Evolutionary conservation across 768 basidiomycete genomes (phyloP).

Genomic region (Pleurotus citrinopileatus): DNA sequence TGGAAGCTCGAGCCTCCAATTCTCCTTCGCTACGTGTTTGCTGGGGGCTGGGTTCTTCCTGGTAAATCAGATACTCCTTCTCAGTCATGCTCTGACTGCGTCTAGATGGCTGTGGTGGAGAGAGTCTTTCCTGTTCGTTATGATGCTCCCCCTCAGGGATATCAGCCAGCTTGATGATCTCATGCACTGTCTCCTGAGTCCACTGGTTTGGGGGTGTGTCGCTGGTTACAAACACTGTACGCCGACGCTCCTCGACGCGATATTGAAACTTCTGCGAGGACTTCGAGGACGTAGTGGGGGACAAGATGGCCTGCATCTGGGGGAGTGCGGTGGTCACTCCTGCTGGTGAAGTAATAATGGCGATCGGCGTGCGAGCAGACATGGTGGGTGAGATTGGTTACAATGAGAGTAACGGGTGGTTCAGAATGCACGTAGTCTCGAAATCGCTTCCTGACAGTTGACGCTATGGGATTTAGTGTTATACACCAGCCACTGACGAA

Average conservation of each 20-base stretch:
- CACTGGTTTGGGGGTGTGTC: constrained; percentile 41
- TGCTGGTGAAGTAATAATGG: constrained; percentile 9
- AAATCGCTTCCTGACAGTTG: not conserved
- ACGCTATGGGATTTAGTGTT: constrained; percentile 19
- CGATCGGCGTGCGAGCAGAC: constrained; percentile 6
- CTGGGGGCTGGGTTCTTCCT: constrained; percentile 6
- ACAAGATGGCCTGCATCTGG: constrained; percentile 15
- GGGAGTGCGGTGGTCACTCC: constrained; percentile 10
- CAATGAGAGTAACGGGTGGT: not conserved
- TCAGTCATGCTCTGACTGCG: constrained; percentile 11
- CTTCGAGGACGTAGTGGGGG: constrained; percentile 22
- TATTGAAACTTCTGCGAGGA: constrained; percentile 33
- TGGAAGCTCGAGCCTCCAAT: constrained; percentile 7
- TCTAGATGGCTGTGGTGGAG: not conserved
- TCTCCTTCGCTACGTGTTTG: constrained; percentile 5
- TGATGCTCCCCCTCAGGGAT: constrained; percentile 20
- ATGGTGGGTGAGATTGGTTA: not conserved
- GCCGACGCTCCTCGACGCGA: constrained; percentile 45
- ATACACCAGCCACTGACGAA: constrained; percentile 18
- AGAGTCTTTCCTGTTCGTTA: constrained; percentile 20
- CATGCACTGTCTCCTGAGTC: constrained; percentile 35
- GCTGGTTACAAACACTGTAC: constrained; percentile 43
- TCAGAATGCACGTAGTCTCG: not conserved
- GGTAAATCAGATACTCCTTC: not conserved
- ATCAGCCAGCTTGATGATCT: constrained; percentile 37